A percentile compares a stretch with the other conserved stretches of the same genome.
Evolutionary conservation across 345 rosid genomes (phyloP).

Genomic region (Kandelia obovata): DNA sequence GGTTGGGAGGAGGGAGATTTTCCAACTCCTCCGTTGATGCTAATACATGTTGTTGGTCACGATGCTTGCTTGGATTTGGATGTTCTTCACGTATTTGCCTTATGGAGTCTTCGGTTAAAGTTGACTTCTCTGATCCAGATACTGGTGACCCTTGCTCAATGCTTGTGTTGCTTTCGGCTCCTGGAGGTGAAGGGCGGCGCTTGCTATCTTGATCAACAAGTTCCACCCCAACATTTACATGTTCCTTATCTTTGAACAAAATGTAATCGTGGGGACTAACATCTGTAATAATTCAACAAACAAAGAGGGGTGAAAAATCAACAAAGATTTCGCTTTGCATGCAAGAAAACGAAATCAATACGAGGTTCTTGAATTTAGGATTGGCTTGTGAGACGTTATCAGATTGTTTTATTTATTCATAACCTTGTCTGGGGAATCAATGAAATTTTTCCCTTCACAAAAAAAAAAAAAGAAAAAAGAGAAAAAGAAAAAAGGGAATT

Average conservation of each 20-base stretch:
- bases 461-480: no score
- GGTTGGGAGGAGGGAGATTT: neutral
- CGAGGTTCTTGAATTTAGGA: no score
- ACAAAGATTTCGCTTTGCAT: no score
- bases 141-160: constrained; percentile 31
- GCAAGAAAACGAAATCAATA: no score
- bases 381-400: no score
- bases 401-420: no score
- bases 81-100: constrained; percentile 22
- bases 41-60: neutral
- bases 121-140: constrained; percentile 37
- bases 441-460: no score
- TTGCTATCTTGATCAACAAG: neutral
- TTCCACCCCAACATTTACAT: constrained; percentile 11
- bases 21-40: constrained; percentile 1
- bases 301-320: no score
- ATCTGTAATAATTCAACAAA: no score
- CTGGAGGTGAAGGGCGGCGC: no score
- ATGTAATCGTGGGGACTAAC: neutral
- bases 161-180: constrained; percentile 10
- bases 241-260: constrained; percentile 13
- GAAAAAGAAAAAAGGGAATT: no score
- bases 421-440: no score
- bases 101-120: constrained; percentile 38
- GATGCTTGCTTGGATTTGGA: neutral